phyloP scores from a whole-genome alignment of 2,329 filamentous ascomycete species.

The Paradendryphiella salina region DNA sequence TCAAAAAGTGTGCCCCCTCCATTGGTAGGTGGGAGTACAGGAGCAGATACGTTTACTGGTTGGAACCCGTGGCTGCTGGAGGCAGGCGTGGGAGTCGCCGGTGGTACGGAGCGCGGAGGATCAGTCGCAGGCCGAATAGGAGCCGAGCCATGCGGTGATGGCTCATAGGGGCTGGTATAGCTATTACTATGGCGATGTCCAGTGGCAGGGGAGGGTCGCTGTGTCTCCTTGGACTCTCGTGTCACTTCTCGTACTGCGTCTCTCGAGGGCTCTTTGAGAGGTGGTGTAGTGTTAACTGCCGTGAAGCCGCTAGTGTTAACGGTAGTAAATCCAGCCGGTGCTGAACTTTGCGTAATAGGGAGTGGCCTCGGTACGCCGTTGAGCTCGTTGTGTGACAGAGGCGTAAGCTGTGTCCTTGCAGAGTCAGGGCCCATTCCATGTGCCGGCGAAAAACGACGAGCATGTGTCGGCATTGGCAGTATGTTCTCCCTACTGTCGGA shows the following conservation, averaged over 20 bases:
- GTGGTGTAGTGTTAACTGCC: conserved; percentile 27
- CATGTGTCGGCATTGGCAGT: conserved; percentile 29
- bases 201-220: conserved; percentile 13
- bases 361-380: conserved; percentile 30
- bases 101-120: conserved; percentile 19
- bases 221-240: conserved; percentile 18
- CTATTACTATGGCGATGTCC: conserved; percentile 21
- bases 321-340: conserved; percentile 28
- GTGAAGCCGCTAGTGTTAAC: conserved; percentile 33
- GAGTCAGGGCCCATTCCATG: conserved; percentile 25
- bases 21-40: conserved; percentile 20
- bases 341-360: conserved; percentile 12
- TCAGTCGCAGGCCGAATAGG: conserved; percentile 17
- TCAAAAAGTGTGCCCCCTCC: conserved; percentile 19
- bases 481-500: conserved; percentile 32
- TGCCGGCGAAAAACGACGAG: conserved; percentile 25
- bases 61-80: conserved; percentile 15
- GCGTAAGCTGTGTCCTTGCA: conserved; percentile 31
- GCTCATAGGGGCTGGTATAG: conserved; percentile 40
- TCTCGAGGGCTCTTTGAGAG: conserved; percentile 15
- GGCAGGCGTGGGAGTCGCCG: conserved; percentile 12
- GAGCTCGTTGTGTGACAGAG: conserved; percentile 36
- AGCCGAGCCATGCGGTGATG: conserved; percentile 21
- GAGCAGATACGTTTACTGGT: conserved; percentile 16
- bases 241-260: conserved; percentile 20